These are phyloP conservation scores for Geum urbanum DNA, from an alignment of 306 rosid genomes.

Conservation along the genomic window DNA sequence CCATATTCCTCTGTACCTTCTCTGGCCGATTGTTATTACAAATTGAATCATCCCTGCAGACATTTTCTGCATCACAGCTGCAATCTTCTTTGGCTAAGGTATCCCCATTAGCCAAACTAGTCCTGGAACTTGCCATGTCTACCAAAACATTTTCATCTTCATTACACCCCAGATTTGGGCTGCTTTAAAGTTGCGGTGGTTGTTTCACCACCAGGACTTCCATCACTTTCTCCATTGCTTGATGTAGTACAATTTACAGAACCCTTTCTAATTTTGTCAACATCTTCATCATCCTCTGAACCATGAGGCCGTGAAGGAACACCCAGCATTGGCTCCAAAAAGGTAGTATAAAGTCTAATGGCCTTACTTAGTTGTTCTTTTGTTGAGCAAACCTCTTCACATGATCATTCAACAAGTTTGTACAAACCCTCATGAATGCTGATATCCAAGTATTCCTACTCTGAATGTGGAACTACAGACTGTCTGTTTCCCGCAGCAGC, in stretches of 20 bases:
- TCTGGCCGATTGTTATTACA: slow-evolving; percentile 29
- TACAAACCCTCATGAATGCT: slow-evolving; percentile 81
- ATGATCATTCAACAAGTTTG: slow-evolving; percentile 75
- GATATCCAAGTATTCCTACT: slow-evolving; percentile 63
- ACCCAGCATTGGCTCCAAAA: slow-evolving; percentile 88
- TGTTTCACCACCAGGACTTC: slow-evolving; percentile 48
- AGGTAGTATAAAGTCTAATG: slow-evolving; percentile 76
- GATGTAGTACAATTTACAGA: slow-evolving; percentile 40
- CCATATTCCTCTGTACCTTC: slow-evolving; percentile 49
- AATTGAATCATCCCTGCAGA: slow-evolving; percentile 37
- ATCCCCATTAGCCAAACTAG: slow-evolving; percentile 40
- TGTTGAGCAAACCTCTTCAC: slow-evolving; percentile 76
- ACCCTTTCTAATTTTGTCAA: slow-evolving; percentile 34
- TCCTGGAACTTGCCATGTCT: slow-evolving; percentile 42
- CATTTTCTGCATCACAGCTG: slow-evolving; percentile 37
- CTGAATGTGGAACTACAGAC: slow-evolving; percentile 68
- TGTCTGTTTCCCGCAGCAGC: slow-evolving; percentile 82
- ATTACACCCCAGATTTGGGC: slow-evolving; percentile 43
- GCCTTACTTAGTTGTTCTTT: slow-evolving; percentile 72
- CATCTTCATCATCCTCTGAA: slow-evolving; percentile 55
- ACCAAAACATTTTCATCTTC: slow-evolving; percentile 48
- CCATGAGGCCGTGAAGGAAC: slow-evolving; percentile 54
- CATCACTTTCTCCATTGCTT: slow-evolving; percentile 46
- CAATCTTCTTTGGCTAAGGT: slow-evolving; percentile 44
- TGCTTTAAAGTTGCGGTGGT: slow-evolving; percentile 38